Conservation (phyloP, 2,329 filamentous ascomycete genomes). For the Aspergillus jensenii region DNA sequence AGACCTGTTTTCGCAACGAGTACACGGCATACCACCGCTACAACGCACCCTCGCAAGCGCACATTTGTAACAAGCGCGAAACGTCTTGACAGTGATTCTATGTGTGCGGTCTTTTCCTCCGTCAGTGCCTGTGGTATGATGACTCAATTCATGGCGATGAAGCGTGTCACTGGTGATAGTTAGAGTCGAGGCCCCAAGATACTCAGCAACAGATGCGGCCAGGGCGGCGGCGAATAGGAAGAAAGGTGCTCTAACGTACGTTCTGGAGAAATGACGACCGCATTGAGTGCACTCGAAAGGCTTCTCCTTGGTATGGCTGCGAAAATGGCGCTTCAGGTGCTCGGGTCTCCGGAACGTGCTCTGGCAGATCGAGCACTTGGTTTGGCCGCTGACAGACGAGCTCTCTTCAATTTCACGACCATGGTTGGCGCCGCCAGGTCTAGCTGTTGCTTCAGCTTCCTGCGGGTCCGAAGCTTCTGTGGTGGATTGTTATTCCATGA, state of each 20-base stretch:
- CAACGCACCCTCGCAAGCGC: conserved; percentile 42
- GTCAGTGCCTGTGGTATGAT: conserved; percentile 35
- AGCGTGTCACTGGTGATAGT: conserved; percentile 35
- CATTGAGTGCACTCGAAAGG: conserved; percentile 41
- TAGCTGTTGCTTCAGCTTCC: conserved; percentile 16
- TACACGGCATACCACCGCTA: conserved; percentile 38
- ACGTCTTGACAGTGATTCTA: conserved; percentile 44
- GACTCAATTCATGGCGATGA: conserved; percentile 41
- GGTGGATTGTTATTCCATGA: background rate
- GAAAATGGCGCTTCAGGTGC: conserved; percentile 43
- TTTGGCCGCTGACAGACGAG: conserved; percentile 20
- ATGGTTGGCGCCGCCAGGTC: conserved; percentile 10
- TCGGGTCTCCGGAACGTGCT: conserved; percentile 41
- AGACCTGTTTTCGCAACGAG: conserved; percentile 37
- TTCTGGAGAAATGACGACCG: conserved; percentile 44
- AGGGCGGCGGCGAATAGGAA: background rate
- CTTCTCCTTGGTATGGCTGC: conserved; percentile 42
- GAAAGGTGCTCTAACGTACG: conserved; percentile 26
- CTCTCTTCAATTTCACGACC: conserved; percentile 14
- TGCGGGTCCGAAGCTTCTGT: conserved; percentile 18
- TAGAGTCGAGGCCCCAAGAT: background rate
- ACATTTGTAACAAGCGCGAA: conserved; percentile 42
- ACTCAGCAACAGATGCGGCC: background rate
- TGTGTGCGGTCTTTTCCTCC: conserved; percentile 37
- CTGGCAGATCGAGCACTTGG: conserved; percentile 36